These are phyloP conservation scores for Puccinia sorghi DNA, from an alignment of 1,284 basidiomycete species.

Conservation along the genomic window DNA sequence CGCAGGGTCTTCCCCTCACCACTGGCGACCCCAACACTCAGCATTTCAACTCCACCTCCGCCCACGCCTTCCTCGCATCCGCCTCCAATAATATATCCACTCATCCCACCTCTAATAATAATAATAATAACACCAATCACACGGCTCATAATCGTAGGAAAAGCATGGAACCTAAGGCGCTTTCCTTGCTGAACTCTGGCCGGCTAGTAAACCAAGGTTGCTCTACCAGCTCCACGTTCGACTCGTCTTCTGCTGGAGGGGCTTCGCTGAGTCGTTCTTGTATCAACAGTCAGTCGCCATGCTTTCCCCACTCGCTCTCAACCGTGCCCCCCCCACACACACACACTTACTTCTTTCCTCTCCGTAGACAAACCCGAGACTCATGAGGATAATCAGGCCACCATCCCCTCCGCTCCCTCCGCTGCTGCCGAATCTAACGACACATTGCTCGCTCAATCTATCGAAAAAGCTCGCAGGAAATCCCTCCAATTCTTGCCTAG, in stretches of 20 bases:
- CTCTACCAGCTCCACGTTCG: neutral
- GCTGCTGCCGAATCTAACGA: neutral
- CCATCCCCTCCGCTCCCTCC: neutral
- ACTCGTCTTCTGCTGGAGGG: neutral
- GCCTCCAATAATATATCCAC: neutral
- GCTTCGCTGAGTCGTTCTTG: neutral
- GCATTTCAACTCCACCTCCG: too few species aligned
- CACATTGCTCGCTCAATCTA: slow-evolving; percentile 3
- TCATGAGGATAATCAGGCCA: neutral
- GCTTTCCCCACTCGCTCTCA: neutral
- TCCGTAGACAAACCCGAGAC: neutral
- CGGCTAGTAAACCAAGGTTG: neutral
- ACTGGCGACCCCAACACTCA: neutral
- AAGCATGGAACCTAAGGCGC: slow-evolving; percentile 48
- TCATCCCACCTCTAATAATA: neutral
- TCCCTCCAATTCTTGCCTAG: slow-evolving; percentile 45
- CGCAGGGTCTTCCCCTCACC: neutral
- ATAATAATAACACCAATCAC: too few species aligned
- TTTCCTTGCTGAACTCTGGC: slow-evolving; percentile 31
- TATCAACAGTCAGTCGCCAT: neutral
- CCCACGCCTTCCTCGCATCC: neutral
- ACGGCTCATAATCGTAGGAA: slow-evolving; percentile 31
- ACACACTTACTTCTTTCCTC: too few species aligned
- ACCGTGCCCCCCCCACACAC: neutral
- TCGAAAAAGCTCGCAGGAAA: slow-evolving; percentile 40